These are phyloP conservation scores for Suillus subluteus DNA, from an alignment of 768 basidiomycete genomes.

Conservation along the genomic window DNA sequence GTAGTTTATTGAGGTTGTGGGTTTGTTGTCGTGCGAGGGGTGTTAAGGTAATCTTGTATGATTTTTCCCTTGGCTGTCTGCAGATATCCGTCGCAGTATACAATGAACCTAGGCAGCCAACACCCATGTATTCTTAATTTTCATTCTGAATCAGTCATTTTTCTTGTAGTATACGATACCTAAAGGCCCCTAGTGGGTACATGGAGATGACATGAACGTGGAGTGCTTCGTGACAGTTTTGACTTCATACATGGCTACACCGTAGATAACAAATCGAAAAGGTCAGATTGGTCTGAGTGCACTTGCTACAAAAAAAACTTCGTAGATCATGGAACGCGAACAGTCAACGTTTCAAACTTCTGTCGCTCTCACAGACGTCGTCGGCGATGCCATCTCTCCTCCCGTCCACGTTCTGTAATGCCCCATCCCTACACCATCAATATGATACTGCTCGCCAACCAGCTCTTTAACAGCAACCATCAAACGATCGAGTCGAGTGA, in stretches of 20 bases:
- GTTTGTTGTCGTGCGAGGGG: constrained; percentile 5
- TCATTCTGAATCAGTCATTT: not conserved
- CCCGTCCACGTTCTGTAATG: constrained; percentile 23
- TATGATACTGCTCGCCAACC: constrained; percentile 86
- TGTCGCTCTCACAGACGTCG: constrained; percentile 22
- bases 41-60: not conserved
- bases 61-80: not conserved
- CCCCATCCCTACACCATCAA: constrained; percentile 61
- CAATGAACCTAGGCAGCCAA: not conserved
- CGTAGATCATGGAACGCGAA: not conserved
- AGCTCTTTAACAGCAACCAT: constrained; percentile 86
- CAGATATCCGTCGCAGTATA: not conserved
- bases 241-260: too few species aligned
- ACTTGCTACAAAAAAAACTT: not conserved
- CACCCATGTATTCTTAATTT: not conserved
- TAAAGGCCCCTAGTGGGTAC: not conserved
- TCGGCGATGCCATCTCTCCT: constrained; percentile 38
- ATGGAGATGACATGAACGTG: not conserved
- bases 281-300: not conserved
- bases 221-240: not conserved
- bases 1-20: not conserved
- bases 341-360: not conserved
- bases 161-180: not conserved
- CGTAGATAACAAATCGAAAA: not conserved
- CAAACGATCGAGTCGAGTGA: constrained; percentile 74